Evolutionary conservation across 352 stramenopile genomes (phyloP), one percentile per base, ranked within the genome.

Genomic region (Phytophthora sojae): DNA sequence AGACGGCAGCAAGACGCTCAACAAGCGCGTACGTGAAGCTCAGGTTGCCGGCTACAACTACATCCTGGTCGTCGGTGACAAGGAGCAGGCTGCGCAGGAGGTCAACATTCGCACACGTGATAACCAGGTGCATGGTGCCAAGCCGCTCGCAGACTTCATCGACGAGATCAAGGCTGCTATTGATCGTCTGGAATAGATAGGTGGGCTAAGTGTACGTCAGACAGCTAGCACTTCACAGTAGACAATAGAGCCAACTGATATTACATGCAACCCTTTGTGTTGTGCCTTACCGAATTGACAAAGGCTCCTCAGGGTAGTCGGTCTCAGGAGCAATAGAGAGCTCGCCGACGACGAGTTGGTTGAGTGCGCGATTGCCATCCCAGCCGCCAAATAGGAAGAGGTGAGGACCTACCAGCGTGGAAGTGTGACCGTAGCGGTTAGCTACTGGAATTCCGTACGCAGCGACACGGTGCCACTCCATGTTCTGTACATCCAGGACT

Each of bases 21-120:
- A 94, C 78, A 96, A 96, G 61, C 81, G 82, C 47, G 75, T 96
- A 25, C 89, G 89, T 39, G 89, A 96, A 37, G 88, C 82, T 3
- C 88, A 96, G 61, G 63, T 96, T 62, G 86, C 83, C 1, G 80
- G 82, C 25, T 96, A 94, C 77, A 96, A 95, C 72, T 96, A 91
- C 75, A 95, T 96, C 51, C 65, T 96, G 15, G 88, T 96, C 17
- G 83, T 96, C 32, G 89, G 89, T 6, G 86, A 87, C 60, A 86
- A 91, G 63, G 89, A 96, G 67, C 64, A 84, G 54, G 79, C 75
- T 15, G 55, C 72, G 3, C 26, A 73, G 17, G 51, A 86, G 35
- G 86, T 96, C 15, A 95, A 93, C 62, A 80, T 96, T 17, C 89
- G 89, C 58, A 94, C 89, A 17, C 82, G 89, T 42, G 89, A 96